phyloP scores from a whole-genome alignment of 129 eudicot species.

The Artemisia tridentata region DNA sequence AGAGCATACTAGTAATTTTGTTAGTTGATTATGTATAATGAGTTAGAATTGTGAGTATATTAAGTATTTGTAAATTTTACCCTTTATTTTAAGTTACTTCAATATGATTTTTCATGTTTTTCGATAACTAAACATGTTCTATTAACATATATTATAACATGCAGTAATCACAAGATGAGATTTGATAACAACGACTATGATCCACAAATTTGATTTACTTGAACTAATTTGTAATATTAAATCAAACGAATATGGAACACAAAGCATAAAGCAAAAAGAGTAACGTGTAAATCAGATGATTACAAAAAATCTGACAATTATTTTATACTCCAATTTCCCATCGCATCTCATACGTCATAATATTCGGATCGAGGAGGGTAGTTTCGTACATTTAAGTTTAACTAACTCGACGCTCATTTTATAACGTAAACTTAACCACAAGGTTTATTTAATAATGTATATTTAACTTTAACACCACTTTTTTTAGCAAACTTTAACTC shows the following conservation, averaged over 20 bases:
- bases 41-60: too few species aligned
- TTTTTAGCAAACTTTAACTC: constrained; percentile 10
- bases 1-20: too few species aligned
- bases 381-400: neutral
- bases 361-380: constrained; percentile 24
- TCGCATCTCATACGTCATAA: neutral
- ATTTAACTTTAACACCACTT: constrained; percentile 15
- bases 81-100: too few species aligned
- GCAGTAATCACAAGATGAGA: too few species aligned
- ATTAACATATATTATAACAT: too few species aligned
- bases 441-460: constrained; percentile 8
- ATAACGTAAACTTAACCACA: constrained; percentile 9
- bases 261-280: neutral
- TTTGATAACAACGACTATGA: too few species aligned
- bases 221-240: neutral
- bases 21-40: too few species aligned
- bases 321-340: constrained; percentile 3
- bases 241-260: neutral
- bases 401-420: neutral
- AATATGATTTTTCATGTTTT: too few species aligned
- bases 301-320: constrained; percentile 9
- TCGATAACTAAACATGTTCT: too few species aligned
- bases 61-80: too few species aligned
- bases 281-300: constrained; percentile 1
- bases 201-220: too few species aligned